Conservation (phyloP, 139 green algal genomes). For the Chlorella sp. region DNA sequence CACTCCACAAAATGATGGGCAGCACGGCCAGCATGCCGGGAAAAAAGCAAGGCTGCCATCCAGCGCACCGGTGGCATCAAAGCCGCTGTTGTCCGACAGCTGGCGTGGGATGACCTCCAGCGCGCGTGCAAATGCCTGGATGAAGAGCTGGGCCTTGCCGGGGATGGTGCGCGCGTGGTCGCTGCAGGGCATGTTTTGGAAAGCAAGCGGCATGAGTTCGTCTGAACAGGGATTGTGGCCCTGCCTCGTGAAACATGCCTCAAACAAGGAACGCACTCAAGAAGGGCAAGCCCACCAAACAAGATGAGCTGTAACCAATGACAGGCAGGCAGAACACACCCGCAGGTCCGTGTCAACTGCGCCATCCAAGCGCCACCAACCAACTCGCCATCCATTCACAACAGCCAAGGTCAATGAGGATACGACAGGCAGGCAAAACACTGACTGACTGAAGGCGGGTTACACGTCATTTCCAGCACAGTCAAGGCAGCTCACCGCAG, state of each 20-base stretch:
- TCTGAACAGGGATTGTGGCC: too few relatives aligned
- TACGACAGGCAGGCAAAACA: neutral
- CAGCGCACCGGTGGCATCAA: slow-evolving; percentile 86
- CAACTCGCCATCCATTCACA: too few relatives aligned
- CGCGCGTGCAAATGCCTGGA: slow-evolving; percentile 91
- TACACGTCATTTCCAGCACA: neutral
- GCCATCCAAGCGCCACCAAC: slow-evolving; percentile 90
- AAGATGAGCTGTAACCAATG: too few relatives aligned
- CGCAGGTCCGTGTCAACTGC: slow-evolving; percentile 94
- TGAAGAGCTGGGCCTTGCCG: slow-evolving; percentile 96
- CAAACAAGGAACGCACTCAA: neutral
- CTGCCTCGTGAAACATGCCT: neutral
- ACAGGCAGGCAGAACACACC: neutral
- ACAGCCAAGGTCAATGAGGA: too few relatives aligned
- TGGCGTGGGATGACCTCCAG: slow-evolving; percentile 96
- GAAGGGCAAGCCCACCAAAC: neutral
- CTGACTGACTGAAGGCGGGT: neutral
- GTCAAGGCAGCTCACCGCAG: slow-evolving; percentile 33
- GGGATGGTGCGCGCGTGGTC: slow-evolving; percentile 75
- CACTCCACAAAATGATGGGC: neutral
- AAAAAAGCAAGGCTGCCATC: neutral
- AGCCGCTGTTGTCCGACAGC: slow-evolving; percentile 97
- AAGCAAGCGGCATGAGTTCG: neutral
- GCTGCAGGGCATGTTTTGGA: slow-evolving; percentile 19
- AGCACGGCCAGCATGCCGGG: neutral